Percentiles rank a stretch among this genome's conserved stretches.
Evolutionary conservation across 208 protist species (phyloP).

Genomic region (Acanthamoeba triangularis): DNA sequence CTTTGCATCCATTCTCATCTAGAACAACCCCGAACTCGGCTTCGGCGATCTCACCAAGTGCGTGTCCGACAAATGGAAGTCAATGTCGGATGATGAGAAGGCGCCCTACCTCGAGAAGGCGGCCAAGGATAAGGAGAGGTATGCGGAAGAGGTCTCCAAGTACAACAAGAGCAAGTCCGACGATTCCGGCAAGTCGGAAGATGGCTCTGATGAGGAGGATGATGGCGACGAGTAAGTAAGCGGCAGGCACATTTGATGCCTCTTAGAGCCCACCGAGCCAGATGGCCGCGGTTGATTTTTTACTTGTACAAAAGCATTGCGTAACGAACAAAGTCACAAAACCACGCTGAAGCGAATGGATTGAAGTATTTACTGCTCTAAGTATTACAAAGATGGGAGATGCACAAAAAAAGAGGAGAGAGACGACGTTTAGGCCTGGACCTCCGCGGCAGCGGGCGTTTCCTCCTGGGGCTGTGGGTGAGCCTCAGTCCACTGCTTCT

Average conservation of each 20-base stretch:
- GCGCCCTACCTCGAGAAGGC: background rate
- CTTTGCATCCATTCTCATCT: too few species aligned
- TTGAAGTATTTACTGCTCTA: too few species aligned
- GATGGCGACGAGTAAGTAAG: background rate
- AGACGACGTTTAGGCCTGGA: background rate
- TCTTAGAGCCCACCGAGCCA: background rate
- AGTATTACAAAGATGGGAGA: background rate
- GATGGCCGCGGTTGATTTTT: constrained; percentile 35
- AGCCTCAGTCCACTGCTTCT: constrained; percentile 18
- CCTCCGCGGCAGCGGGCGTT: background rate
- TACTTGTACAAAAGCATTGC: background rate
- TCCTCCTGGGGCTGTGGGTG: background rate
- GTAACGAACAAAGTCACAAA: background rate
- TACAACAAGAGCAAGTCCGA: background rate
- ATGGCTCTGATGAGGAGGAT: background rate
- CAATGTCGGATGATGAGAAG: constrained; percentile 1
- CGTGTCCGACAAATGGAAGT: background rate
- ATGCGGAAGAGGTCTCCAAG: background rate
- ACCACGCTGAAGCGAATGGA: background rate
- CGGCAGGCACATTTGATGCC: background rate
- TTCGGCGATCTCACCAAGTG: background rate
- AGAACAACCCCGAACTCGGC: background rate
- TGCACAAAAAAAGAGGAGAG: background rate
- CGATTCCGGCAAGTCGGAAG: background rate
- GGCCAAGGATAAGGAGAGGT: background rate